Percentiles rank a stretch among this genome's conserved stretches.
These are phyloP conservation scores for Mariannaea sp. DNA, from an alignment of 2,329 filamentous ascomycete species.

Conservation along the genomic window DNA sequence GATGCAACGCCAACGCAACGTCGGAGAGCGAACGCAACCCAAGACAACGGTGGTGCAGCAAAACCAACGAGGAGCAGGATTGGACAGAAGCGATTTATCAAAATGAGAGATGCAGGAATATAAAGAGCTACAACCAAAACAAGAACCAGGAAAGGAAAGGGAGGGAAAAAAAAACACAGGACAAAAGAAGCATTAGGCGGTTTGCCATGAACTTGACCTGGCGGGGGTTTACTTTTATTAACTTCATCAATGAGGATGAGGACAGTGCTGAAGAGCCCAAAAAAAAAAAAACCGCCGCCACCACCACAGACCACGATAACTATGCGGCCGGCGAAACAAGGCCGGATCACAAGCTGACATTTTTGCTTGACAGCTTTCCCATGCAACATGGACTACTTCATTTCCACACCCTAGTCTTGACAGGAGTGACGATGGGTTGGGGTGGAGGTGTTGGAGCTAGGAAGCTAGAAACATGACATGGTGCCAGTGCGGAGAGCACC, in stretches of 20 bases:
- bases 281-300: slow-evolving; percentile 11
- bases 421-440: neutral
- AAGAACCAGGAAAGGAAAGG: no score
- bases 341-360: slow-evolving; percentile 18
- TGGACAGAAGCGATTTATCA: neutral
- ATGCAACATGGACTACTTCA: no score
- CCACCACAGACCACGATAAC: slow-evolving; percentile 1
- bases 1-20: slow-evolving; percentile 19
- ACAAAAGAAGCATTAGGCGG: neutral
- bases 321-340: slow-evolving; percentile 2
- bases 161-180: no score
- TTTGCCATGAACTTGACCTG: no score
- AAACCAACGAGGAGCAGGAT: neutral
- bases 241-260: no score
- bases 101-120: neutral
- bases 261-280: slow-evolving; percentile 8
- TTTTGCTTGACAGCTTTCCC: slow-evolving; percentile 9
- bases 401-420: slow-evolving; percentile 7
- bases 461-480: slow-evolving; percentile 10
- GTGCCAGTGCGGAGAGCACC: slow-evolving; percentile 21
- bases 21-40: neutral
- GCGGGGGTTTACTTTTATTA: slow-evolving; percentile 20
- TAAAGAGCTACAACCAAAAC: no score
- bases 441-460: slow-evolving; percentile 3
- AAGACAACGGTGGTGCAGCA: neutral